Base-by-base conservation (phyloP, 495 filamentous ascomycete genomes). In the Rhizodiscina lignyota region DNA sequence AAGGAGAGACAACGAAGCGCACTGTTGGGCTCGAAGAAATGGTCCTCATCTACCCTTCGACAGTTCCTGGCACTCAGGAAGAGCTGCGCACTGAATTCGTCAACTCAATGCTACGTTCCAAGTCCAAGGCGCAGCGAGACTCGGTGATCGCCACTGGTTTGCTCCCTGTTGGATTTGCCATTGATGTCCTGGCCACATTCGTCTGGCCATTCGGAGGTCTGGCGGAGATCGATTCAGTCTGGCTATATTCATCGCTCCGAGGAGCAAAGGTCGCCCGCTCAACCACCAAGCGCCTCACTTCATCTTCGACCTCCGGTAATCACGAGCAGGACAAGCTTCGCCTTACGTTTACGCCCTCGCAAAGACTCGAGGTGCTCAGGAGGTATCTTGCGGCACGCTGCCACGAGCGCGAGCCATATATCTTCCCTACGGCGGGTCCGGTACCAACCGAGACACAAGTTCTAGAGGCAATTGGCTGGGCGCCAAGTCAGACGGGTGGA, bases 391-490 rank as follows among this genome's bases (percentile, higher is more conserved):
- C 49, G 16, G 32, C 44, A 8, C 18, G 35, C 29, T 57, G 54
- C 34, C 40, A 43, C 16, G 41, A 51, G 23, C 35, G 41, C 8
- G 48, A 53, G 23, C 21, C 35, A 3, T 38, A 49, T 12, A 21
- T 45, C 1, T 57, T 57, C 21, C 30, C 43, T 2, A 40, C 32
- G 30, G n/a, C 21, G 2, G 52, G 43, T 8, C 20, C 42, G 4
- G 27, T 42, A 13, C 53, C 53, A 2, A 49, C 43, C 15, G 57
- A 61, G 34, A 44, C 35, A 1, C 48, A 57, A 11, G 49, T 56
- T 3, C 35, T 61, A 23, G 43, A 54, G 16, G 52, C 57, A 0
- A 58, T 61, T 37, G 57, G 56, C 5, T 61, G 57, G 57, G 35
- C 44, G n/a, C 52, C 57, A 6, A n/a, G n/a, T n/a, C 41, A 40